Evolutionary conservation across 139 green algal species (phyloP).

Genomic region (Tetradesmus lagerheimii): DNA sequence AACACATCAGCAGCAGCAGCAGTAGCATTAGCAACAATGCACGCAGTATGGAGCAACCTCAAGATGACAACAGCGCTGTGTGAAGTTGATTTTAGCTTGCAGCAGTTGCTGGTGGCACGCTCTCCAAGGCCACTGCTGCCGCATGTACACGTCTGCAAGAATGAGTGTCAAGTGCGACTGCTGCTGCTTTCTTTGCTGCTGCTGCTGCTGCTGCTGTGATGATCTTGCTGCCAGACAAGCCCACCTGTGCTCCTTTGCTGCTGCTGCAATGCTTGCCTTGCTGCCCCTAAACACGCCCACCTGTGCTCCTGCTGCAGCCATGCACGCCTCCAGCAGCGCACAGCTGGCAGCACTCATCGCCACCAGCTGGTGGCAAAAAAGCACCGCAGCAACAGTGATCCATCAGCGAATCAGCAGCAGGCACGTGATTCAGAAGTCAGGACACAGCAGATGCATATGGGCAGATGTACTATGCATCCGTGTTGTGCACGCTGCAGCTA

Average conservation of each 20-base stretch:
- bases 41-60: too few relatives aligned
- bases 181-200: too few relatives aligned
- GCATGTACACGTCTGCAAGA: neutral
- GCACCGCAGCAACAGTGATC: neutral
- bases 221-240: neutral
- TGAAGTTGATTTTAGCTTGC: too few relatives aligned
- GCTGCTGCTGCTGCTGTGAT: neutral
- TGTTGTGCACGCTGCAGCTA: neutral
- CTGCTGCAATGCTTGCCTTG: neutral
- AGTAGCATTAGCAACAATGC: neutral
- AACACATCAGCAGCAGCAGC: neutral
- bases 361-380: slow-evolving; percentile 42
- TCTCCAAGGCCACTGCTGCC: neutral
- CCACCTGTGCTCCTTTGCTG: neutral
- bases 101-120: too few relatives aligned
- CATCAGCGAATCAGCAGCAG: neutral
- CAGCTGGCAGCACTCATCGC: slow-evolving; percentile 49
- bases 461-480: neutral
- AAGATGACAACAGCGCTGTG: too few relatives aligned
- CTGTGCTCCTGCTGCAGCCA: neutral
- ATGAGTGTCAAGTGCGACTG: neutral
- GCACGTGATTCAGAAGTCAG: neutral
- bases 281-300: neutral
- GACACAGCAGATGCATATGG: neutral
- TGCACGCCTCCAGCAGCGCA: slow-evolving; percentile 35